Base-by-base conservation (phyloP, 108 stramenopile genomes). In the Fistulifera solaris region DNA sequence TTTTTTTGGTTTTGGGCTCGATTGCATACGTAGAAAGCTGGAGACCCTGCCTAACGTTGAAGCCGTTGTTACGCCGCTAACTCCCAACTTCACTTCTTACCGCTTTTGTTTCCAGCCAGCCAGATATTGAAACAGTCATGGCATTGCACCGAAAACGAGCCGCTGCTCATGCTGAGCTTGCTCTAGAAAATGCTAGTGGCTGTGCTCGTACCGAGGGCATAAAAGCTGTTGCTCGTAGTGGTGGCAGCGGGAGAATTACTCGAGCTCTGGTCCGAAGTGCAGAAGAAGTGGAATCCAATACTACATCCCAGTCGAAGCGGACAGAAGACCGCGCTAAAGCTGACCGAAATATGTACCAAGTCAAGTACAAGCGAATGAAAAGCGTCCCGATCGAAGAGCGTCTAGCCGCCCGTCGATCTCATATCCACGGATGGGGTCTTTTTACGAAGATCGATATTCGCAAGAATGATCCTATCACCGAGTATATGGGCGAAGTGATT, bases 381-480 rank as follows among this genome's bases (percentile, higher is more conserved):
- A 38, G 67, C 18, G 68, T 80, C 18, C 81, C 79, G 1, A 67
- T 83, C 39, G 75, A 68, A 35, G 69, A 72, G 14, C 75, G 85
- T 15, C 59, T 90, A 48, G 67, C 46, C 19, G 81, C 80, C 14
- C 72, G 70, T 26, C 59, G 85, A 26, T 80, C 78, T 15, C 80
- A 81, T 62, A 93, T 95, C 62, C 94, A 95, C 67, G 91, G 87
- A 39, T 95, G 87, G 87, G 94, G 94, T 14, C 67, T 95, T 25
- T 95, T 93, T 58, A 71, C 83, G 38, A 81, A 83, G 60, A 49
- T 68, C 19, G 87, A 88, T 23, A 56, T 91, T 25, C 63, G 62
- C 13, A 75, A 80, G 61, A 73, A 87, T 48, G 66, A 67, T 4
- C 80, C 81, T 70, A 82, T 87, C 40, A 67, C 80, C 11, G 85